Conservation (phyloP, 352 stramenopile genomes). For the Globisporangium cederbergense region DNA sequence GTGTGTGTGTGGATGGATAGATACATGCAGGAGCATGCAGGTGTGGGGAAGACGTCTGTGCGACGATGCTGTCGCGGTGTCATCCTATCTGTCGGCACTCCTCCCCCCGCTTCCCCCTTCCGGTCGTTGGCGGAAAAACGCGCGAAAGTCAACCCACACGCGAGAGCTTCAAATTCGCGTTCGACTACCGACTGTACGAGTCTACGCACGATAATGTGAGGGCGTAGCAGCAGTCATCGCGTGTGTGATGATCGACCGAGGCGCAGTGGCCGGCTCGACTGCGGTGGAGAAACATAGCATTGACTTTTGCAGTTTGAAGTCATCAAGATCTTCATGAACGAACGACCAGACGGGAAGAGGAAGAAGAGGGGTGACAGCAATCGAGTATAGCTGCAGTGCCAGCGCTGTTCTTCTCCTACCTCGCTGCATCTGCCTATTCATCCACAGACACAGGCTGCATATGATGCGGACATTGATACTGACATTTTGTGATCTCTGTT, state of each 20-base stretch:
- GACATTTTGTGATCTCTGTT: background rate
- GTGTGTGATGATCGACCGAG: background rate
- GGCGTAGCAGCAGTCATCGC: background rate
- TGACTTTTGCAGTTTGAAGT: background rate
- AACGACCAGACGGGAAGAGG: background rate
- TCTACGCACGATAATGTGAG: too few species aligned
- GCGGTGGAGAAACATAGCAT: background rate
- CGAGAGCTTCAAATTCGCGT: background rate
- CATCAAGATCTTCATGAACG: background rate
- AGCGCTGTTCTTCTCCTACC: background rate
- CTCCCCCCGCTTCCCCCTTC: background rate
- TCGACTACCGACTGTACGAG: background rate
- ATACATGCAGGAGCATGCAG: background rate
- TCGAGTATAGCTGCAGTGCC: background rate
- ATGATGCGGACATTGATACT: background rate
- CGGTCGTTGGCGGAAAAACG: background rate
- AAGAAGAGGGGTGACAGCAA: background rate
- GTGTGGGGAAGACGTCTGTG: background rate
- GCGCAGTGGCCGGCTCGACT: background rate
- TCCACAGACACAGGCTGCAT: background rate
- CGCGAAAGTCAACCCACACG: slow-evolving; percentile 6
- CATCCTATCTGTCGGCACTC: background rate
- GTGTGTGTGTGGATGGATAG: slow-evolving; percentile 4
- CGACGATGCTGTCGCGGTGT: background rate
- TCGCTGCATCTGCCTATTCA: background rate